Evolutionary conservation across 495 filamentous ascomycete genomes (phyloP).

Genomic region (Penicillium pulvis): DNA sequence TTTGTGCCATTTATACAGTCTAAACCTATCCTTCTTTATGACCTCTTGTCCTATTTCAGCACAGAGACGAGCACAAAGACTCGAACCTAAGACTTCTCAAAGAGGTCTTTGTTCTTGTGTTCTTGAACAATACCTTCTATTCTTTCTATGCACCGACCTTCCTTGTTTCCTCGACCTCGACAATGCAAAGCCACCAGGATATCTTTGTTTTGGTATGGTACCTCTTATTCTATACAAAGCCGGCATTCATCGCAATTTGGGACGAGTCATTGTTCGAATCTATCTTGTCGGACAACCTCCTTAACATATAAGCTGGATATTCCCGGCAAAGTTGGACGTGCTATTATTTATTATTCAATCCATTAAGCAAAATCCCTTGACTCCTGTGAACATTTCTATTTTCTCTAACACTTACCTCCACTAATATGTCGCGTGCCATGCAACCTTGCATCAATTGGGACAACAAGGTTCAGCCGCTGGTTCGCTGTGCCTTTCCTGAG

Average conservation of each 20-base stretch:
- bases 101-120: neutral
- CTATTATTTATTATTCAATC: neutral
- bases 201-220: neutral
- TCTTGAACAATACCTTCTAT: neutral
- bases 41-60: neutral
- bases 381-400: neutral
- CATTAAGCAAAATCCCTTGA: neutral
- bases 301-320: neutral
- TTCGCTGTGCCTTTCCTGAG: neutral
- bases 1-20: neutral
- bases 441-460: conserved; percentile 12
- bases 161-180: neutral
- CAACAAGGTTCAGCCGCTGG: conserved; percentile 9
- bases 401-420: neutral
- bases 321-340: neutral
- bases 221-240: neutral
- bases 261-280: neutral
- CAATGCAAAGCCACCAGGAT: neutral
- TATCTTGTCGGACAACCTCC: neutral
- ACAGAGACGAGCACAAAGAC: neutral
- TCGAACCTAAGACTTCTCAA: neutral
- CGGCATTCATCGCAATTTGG: neutral
- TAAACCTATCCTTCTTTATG: neutral
- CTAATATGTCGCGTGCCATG: neutral
- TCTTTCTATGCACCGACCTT: neutral